Evolutionary conservation across 2,329 filamentous ascomycete genomes (phyloP), one percentile per base, ranked within the genome.

Genomic region (Paraphoma chrysanthemicola): DNA sequence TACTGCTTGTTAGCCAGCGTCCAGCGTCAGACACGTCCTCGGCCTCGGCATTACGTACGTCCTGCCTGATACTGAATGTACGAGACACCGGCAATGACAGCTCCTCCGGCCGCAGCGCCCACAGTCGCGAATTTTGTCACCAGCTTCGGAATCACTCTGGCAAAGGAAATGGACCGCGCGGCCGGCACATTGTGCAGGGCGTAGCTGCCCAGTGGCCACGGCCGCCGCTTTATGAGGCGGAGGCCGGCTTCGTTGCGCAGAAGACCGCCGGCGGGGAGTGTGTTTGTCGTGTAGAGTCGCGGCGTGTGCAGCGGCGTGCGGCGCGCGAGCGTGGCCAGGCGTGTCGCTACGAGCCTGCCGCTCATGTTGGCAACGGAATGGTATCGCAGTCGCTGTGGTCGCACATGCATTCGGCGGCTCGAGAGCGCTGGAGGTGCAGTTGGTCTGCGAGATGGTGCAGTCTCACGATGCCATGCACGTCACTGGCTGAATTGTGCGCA

Each of bases 11-110:
- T 79, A 81, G 84, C 23, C 23, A 23, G 23, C 23, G 23, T 23
- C 23, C 23, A 23, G 23, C 23, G 23, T 23, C 23, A 23, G 23
- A 23, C 23, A 23, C 23, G 23, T 23, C 23, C 23, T 23, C 23
- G 23, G 23, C 23, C 23, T 23, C 30, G 43, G 45, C 33, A 3
- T 28, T 58, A 85, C 90, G 61, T 85, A 93, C 91, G 91, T 53
- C 89, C 88, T 61, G 95, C 94, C 78, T 99, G 95, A 75, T 99
- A 98, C 75, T 99, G 95, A 47, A 99, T 81, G 85, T 97, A 99
- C 28, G 93, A 93, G 56, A 96, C 80, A 2, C 91, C 91, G 12
- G 92, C 93, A 64, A 99, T 86, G 71, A 93, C 91, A 45, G 93
- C 86, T 42, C 92, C 93, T 42, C 94, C 95, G 70, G 97, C 93